phyloP scores from a whole-genome alignment of 2,329 filamentous ascomycete species.

The Paracorniculantispora psalliotae region DNA sequence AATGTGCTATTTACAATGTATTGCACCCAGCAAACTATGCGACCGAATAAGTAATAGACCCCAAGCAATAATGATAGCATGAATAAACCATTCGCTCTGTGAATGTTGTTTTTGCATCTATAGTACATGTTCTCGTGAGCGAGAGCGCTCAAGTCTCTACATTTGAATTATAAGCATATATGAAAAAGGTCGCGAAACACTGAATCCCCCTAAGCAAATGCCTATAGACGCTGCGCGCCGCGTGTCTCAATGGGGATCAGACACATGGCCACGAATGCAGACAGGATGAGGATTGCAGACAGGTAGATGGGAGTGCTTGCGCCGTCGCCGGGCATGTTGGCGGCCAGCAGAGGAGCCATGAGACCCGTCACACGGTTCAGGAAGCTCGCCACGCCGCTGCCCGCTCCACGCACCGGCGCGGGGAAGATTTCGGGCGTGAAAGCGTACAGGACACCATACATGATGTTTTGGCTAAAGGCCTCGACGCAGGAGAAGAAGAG shows the following conservation, averaged over 20 bases:
- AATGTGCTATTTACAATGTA: not conserved
- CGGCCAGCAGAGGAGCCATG: conserved; percentile 63
- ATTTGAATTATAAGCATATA: not conserved
- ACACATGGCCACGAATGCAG: conserved; percentile 55
- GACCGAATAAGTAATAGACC: not conserved
- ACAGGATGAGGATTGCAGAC: conserved; percentile 51
- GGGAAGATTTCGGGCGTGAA: conserved; percentile 76
- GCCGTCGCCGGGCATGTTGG: conserved; percentile 53
- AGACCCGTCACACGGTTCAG: conserved; percentile 64
- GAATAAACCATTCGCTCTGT: not conserved
- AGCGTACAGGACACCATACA: conserved; percentile 72
- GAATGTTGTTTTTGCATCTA: not conserved
- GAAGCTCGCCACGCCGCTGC: conserved; percentile 67
- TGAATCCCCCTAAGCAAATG: not conserved
- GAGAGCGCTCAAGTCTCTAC: not conserved
- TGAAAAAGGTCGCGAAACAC: not conserved
- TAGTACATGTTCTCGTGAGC: not conserved
- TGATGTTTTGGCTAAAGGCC: conserved; percentile 69
- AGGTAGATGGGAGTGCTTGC: conserved; percentile 54
- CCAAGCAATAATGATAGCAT: not conserved
- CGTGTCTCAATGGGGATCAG: conserved; percentile 60
- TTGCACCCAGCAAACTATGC: not conserved
- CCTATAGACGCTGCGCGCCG: conserved; percentile 51
- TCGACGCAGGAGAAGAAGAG: conserved; percentile 63
- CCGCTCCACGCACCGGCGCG: conserved; percentile 65